Evolutionary conservation across 2,329 filamentous ascomycete genomes (phyloP).

Genomic region (Alternaria arborescens): DNA sequence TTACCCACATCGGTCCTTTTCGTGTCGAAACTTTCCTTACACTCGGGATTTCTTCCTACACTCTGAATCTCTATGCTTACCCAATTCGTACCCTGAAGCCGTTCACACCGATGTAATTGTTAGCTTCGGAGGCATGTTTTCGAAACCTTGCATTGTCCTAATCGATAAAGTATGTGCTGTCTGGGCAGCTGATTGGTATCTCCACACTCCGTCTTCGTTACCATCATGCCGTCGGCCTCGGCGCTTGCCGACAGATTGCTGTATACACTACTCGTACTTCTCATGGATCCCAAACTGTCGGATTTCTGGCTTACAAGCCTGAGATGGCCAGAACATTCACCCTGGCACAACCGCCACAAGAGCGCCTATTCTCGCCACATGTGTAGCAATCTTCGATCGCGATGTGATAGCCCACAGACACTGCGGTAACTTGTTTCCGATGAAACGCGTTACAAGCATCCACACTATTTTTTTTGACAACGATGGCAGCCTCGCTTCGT

Average conservation of each 20-base stretch:
- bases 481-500: slow-evolving; percentile 1
- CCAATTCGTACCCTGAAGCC: slow-evolving; percentile 11
- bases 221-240: background rate
- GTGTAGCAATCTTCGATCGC: background rate
- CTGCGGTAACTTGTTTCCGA: slow-evolving; percentile 4
- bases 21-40: slow-evolving; percentile 13
- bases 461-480: background rate
- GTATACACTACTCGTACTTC: background rate
- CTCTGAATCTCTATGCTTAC: slow-evolving; percentile 12
- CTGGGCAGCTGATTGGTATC: background rate
- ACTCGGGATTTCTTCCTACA: background rate
- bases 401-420: background rate
- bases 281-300: background rate
- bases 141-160: slow-evolving; percentile 5
- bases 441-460: slow-evolving; percentile 11
- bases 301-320: background rate
- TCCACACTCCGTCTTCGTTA: background rate
- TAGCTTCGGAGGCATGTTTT: slow-evolving; percentile 5
- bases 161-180: slow-evolving; percentile 14
- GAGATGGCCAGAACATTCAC: background rate
- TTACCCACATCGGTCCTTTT: slow-evolving; percentile 13
- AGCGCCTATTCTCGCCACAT: slow-evolving; percentile 6
- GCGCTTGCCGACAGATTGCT: background rate
- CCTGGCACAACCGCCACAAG: background rate
- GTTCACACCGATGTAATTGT: slow-evolving; percentile 10